Evolutionary conservation across 2,329 filamentous ascomycete species (phyloP), one percentile per base, ranked within the genome.

Genomic region (Trichophyton verrucosum): DNA sequence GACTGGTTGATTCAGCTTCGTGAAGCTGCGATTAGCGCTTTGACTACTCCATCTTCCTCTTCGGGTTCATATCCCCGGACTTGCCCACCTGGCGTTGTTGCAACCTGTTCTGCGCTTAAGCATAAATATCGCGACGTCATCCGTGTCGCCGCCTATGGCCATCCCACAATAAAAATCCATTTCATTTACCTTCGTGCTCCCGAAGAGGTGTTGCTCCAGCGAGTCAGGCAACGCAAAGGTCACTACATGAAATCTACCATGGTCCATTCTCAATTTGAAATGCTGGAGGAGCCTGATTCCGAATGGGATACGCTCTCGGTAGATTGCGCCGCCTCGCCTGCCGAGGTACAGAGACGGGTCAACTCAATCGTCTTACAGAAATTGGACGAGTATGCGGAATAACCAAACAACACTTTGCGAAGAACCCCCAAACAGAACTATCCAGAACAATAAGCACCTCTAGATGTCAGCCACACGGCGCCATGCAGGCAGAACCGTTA

Each of bases 241-340:
- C 94, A 99, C 73, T 99, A 94, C 75, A 96, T 99, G 91, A 92
- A 94, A 68, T 87, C 89, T 67, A 83, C 84, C 68, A 97, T 99
- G 92, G 91, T 99, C 7, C 86, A 88, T 69, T 95, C 90, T 75
- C 94, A 99, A 72, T 87, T 97, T 66, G 83, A 86, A 64, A 87
- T 85, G 59, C 81, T 99, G n/a, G 92, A 99, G 76, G 84, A 87
- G 64, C 94, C 94, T 0, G 83, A 89, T 60, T 88, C 91, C 70
- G 77, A 81, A 64, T 78, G 74, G 70, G 89, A 94, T 73, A 86
- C 88, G 63, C 80, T 91, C 64, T 83, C 78, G 60, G 78, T 92
- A 62, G 86, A 91, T 70, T 86, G 88, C 60, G 83, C 77, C 53
- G 74, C 76, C 64, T 80, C 80, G 64, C 78, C 86, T 70, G 76